A percentile compares a stretch with the other conserved stretches of the same genome.
These are phyloP conservation scores for Aspergillus caelatus DNA, from an alignment of 2,329 filamentous ascomycete genomes.

Conservation along the genomic window DNA sequence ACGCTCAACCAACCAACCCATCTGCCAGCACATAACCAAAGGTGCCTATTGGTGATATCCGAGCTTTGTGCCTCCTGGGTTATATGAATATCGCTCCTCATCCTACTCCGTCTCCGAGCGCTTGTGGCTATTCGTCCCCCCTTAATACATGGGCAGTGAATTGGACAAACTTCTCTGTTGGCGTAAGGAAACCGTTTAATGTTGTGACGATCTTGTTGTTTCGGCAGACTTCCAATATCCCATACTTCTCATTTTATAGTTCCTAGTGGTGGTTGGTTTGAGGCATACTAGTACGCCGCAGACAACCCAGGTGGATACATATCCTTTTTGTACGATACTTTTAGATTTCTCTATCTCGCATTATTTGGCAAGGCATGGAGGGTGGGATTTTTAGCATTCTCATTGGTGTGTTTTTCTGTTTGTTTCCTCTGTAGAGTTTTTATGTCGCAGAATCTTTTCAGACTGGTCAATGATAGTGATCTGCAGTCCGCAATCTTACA, in stretches of 20 bases:
- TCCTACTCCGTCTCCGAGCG: neutral
- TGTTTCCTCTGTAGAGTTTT: neutral
- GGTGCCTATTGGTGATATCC: neutral
- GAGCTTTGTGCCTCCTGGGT: neutral
- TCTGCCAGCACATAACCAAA: neutral
- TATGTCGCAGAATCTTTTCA: neutral
- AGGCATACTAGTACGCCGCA: neutral
- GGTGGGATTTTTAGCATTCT: neutral
- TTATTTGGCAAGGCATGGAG: slow-evolving; percentile 8
- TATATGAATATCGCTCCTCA: neutral
- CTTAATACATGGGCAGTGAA: neutral
- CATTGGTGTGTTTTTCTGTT: neutral
- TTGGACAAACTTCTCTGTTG: neutral
- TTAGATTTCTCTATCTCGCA: slow-evolving; percentile 14
- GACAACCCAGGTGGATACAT: neutral
- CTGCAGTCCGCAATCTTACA: neutral
- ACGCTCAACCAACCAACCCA: neutral
- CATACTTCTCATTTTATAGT: neutral
- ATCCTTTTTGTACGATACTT: slow-evolving; percentile 14
- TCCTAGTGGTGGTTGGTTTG: neutral
- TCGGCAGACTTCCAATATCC: neutral
- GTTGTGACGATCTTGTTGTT: slow-evolving; percentile 2
- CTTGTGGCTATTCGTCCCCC: neutral
- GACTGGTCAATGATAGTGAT: neutral
- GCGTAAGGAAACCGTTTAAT: neutral